These are phyloP conservation scores for Dentiscutata heterogama DNA, from an alignment of 371 early-diverging fungal species.

Conservation along the genomic window DNA sequence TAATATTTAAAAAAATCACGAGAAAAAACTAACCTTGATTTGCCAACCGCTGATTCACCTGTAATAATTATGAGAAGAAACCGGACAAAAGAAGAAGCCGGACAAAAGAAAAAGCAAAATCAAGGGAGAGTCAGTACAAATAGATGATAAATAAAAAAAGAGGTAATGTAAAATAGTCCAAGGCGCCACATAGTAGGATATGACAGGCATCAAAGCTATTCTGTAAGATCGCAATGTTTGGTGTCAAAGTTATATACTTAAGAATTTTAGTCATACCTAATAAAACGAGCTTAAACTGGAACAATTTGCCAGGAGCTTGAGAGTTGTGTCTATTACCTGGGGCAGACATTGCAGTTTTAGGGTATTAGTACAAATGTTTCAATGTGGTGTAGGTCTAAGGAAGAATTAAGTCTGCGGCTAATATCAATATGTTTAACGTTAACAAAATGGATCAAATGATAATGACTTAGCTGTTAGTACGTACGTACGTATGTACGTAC, in stretches of 20 bases:
- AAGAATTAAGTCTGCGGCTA: background rate
- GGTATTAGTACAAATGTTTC: background rate
- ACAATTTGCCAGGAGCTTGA: conserved; percentile 64
- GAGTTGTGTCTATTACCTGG: conserved; percentile 25
- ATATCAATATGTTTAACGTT: background rate
- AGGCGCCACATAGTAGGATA: too few relatives aligned
- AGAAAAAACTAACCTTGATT: conserved; percentile 74
- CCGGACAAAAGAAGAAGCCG: background rate
- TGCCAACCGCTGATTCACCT: conserved; percentile 93
- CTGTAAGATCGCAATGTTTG: background rate
- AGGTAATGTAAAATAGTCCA: background rate
- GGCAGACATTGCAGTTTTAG: conserved; percentile 9
- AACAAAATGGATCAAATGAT: background rate
- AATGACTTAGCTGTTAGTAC: background rate
- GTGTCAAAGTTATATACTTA: background rate
- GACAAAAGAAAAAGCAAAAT: background rate
- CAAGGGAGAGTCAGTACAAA: too few relatives aligned
- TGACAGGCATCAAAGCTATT: background rate
- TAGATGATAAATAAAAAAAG: background rate
- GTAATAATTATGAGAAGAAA: background rate
- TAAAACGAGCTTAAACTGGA: conserved; percentile 84
- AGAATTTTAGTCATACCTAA: conserved; percentile 64
- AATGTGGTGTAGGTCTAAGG: background rate
- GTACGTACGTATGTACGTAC: too few relatives aligned
- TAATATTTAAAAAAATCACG: background rate